phyloP scores from a whole-genome alignment of 78 protist genomes.

The Salpingoeca rosetta region DNA sequence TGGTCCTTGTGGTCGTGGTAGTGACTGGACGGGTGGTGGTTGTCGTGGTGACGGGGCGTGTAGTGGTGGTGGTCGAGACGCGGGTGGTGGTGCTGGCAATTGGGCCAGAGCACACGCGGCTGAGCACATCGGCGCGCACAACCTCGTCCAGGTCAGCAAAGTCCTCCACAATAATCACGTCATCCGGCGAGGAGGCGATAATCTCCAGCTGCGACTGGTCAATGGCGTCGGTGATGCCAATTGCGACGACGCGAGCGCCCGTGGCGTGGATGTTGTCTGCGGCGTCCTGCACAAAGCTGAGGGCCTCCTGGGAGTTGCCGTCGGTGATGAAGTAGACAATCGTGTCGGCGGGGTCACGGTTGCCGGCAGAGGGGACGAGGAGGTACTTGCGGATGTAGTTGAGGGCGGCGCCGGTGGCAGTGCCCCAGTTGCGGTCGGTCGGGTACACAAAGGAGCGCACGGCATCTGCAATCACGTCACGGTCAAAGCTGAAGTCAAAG shows the following conservation, averaged over 20 bases:
- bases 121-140: background rate
- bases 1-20: too few species aligned
- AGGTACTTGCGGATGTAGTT: background rate
- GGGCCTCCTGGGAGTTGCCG: background rate
- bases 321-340: background rate
- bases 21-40: too few species aligned
- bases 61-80: too few species aligned
- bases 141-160: background rate
- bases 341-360: background rate
- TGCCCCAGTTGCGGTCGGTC: background rate
- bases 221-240: background rate
- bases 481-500: background rate
- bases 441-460: background rate
- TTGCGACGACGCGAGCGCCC: background rate
- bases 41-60: too few species aligned
- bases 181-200: background rate
- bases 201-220: background rate
- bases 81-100: too few species aligned
- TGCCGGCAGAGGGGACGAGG: background rate
- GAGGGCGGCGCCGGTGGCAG: background rate
- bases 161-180: background rate
- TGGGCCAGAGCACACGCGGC: background rate
- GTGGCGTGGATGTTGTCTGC: background rate
- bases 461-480: background rate
- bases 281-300: background rate